Percentiles rank a stretch among this genome's conserved stretches.
These are phyloP conservation scores for Iris pallida DNA, from an alignment of 116 monocot genomes.

Conservation along the genomic window DNA sequence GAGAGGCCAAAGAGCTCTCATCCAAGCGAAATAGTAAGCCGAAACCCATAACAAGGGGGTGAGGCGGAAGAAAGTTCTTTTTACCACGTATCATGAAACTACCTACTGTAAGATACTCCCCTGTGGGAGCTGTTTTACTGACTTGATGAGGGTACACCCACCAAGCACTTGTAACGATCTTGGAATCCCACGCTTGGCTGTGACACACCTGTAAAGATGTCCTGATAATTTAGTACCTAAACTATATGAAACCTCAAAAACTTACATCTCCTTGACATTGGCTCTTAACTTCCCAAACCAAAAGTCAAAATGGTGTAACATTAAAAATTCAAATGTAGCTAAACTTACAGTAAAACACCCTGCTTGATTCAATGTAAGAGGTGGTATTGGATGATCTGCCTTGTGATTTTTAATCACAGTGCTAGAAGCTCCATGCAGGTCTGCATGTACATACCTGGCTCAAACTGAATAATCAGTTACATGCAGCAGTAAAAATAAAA, in stretches of 20 bases:
- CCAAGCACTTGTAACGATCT: constrained; percentile 99
- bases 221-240: neutral
- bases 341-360: constrained; percentile 89
- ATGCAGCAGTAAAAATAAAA: neutral
- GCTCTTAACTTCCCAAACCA: neutral
- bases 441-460: constrained; percentile 91
- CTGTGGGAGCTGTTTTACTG: constrained; percentile 98
- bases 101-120: constrained; percentile 96
- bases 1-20: constrained; percentile 91
- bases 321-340: neutral
- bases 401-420: constrained; percentile 98
- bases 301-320: neutral
- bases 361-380: constrained; percentile 94
- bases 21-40: constrained; percentile 95
- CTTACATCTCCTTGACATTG: neutral
- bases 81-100: constrained; percentile 99
- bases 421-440: constrained; percentile 97
- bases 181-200: constrained; percentile 98
- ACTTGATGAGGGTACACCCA: constrained; percentile 99
- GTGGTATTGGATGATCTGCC: constrained; percentile 76
- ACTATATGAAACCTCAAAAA: neutral
- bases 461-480: constrained; percentile 1
- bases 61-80: constrained; percentile 98
- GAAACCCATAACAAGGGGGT: constrained; percentile 97
- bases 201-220: constrained; percentile 73